Base-by-base conservation (phyloP, 306 rosid genomes). In the Sesbania bispinosa region DNA sequence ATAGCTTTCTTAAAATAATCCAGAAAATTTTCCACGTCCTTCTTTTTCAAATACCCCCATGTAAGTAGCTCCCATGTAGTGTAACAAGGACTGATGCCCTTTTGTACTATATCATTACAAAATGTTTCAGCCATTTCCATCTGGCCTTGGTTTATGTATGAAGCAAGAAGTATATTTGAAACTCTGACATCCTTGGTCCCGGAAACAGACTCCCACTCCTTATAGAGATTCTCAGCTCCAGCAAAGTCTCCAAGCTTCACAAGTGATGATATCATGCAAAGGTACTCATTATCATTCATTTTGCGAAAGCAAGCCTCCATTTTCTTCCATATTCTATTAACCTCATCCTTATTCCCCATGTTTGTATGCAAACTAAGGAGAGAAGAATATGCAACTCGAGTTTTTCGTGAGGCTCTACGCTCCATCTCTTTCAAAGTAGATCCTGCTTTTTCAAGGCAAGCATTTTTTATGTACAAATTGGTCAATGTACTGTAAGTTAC, bases 41-140 rank as follows among this genome's bases (percentile, higher is more conserved):
- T 73, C 82, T 53, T 80, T 71, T 84, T 82, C 81, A 88, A 67
- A 83, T 80, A 87, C n/a, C 89, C 91, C 90, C 86, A 80, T 11
- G 96, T 80, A 60, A 94, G 87, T 52, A 91, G 86, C 86, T 94
- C 97, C 90, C 87, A 94, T 7, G 99, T 86, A 16, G 96, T 83
- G 91, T 89, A 91, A 78, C 77, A 74, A 51, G 90, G 87, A 47
- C 18, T 19, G 39, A 82, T 52, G 39, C 90, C 89, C 65, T 86
- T 86, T 69, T 76, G 42, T 67, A 76, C 82, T 68, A 89, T 79
- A 50, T 62, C 80, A 54, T 69, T 59, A 21, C 79, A 81, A 69
- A 90, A 86, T 1, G 3, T 62, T 81, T 91, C 95, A 3, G 96
- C 97, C 73, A 61, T 75, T 77, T 82, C 95, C 85, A 85, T 85